These are phyloP conservation scores for Epichloe gansuensis DNA, from an alignment of 2,329 filamentous ascomycete genomes.

Conservation along the genomic window DNA sequence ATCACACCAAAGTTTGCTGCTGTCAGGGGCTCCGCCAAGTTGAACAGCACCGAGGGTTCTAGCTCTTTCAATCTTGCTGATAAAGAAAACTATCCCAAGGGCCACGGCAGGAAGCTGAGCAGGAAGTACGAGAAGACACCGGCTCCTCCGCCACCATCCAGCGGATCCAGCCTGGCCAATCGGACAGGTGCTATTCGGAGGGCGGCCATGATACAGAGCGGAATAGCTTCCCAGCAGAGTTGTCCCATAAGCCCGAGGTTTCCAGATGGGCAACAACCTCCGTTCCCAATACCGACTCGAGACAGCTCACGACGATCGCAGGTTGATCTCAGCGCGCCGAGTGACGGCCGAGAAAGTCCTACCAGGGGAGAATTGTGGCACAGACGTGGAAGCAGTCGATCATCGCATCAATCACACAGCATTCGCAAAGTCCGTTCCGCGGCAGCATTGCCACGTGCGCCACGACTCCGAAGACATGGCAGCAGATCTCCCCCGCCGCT, in stretches of 20 bases:
- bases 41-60: conserved; percentile 30
- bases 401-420: conserved; percentile 44
- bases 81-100: conserved; percentile 14
- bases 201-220: conserved; percentile 67
- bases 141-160: conserved; percentile 7
- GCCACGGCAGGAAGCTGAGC: conserved; percentile 18
- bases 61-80: conserved; percentile 29
- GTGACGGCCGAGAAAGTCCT: conserved; percentile 67
- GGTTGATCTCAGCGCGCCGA: conserved; percentile 48
- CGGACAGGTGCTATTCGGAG: conserved; percentile 51
- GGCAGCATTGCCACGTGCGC: conserved; percentile 50
- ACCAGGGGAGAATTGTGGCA: conserved; percentile 48
- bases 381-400: conserved; percentile 35
- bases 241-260: conserved; percentile 54
- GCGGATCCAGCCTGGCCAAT: conserved; percentile 28
- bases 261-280: conserved; percentile 51
- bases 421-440: conserved; percentile 80
- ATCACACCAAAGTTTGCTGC: conserved; percentile 15
- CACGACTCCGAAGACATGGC: conserved; percentile 34
- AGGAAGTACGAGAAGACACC: conserved; percentile 27
- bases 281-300: conserved; percentile 82
- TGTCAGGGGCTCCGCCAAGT: conserved; percentile 18
- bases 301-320: conserved; percentile 72
- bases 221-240: conserved; percentile 52
- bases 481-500: conserved; percentile 53